Conservation (phyloP, 768 basidiomycete species). For the Auricularia sp. region DNA sequence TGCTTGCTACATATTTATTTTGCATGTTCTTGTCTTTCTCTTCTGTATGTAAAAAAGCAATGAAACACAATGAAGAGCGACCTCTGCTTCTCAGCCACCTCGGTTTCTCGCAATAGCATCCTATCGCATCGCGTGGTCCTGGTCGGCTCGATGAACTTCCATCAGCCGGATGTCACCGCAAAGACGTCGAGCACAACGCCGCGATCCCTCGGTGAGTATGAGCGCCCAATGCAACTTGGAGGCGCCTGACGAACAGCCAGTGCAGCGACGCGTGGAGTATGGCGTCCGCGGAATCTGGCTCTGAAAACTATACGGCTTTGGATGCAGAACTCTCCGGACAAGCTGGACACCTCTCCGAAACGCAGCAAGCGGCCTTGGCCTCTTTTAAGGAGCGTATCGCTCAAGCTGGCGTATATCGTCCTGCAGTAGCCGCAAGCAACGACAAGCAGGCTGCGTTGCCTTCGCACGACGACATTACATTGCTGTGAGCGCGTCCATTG, state of each 20-base stretch:
- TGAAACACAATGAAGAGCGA: too few species aligned
- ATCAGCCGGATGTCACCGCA: background rate
- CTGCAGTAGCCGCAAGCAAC: conserved; percentile 10
- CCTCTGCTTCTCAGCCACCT: too few species aligned
- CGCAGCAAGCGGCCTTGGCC: conserved; percentile 39
- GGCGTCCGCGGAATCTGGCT: background rate
- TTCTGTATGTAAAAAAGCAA: too few species aligned
- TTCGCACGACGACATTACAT: conserved; percentile 55
- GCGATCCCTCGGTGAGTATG: background rate
- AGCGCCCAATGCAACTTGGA: background rate
- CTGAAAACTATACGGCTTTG: background rate
- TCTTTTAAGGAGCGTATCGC: conserved; percentile 45
- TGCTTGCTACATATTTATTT: too few species aligned
- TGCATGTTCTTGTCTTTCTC: too few species aligned
- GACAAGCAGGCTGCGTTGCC: conserved; percentile 23
- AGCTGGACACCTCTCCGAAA: conserved; percentile 39
- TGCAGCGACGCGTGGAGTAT: background rate
- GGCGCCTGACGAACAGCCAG: background rate
- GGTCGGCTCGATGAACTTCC: background rate
- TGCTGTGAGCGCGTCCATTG: conserved; percentile 40
- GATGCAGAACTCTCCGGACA: conserved; percentile 9
- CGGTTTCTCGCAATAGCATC: too few species aligned
- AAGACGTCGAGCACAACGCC: background rate
- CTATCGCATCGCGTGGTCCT: too few species aligned
- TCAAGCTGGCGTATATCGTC: conserved; percentile 43